Evolutionary conservation across 139 green algal species (phyloP), one percentile per base, ranked within the genome.

Genomic region (Tetratostichococcus sp.): DNA sequence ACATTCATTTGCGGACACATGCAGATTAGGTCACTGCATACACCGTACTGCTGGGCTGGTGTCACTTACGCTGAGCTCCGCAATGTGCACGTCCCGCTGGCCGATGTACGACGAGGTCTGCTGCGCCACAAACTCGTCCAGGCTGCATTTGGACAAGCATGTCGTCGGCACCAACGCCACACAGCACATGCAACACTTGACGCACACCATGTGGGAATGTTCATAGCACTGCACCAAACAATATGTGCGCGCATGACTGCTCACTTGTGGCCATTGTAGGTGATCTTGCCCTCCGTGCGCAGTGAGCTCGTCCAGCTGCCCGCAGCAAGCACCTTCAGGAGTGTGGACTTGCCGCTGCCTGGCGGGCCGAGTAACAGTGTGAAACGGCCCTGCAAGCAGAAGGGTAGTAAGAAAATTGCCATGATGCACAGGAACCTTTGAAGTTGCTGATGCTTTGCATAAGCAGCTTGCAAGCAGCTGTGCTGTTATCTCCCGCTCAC

Each of bases 281-380:
- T 88, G 32, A 91, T 73, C 33, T 28, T 71, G 71, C 68, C 77
- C 21, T n/a, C 79, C 22, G 67, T 50, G 32, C 1, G 31, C 32
- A 32, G 73, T 39, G 22, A 74, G 34, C 32, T 69, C 50, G 67
- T 57, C 33, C 66, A 82, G 77, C 67, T 74, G 74, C 26, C 77
- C 71, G 25, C 71, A 67, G 6, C n/a, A n/a, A 82, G 43, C 1
- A 50, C 71, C 50, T 82, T 82, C 14, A 82, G 72, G 26, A 82
- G 71, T 4, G 71, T 77, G 30, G 43, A 72, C 77, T 82, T 82
- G 14, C 77, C 69, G 31, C 11, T 34, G 33, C 82, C 77, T 23
- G 88, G 88, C 1, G 88, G 86, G 19, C 87, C 88, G 35, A 93
- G 87, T 50, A 93, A 81, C 71, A 93, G 83, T 0, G 87, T 91